Conservation (phyloP, 2,329 filamentous ascomycete genomes). For the Diaporthe destruens region DNA sequence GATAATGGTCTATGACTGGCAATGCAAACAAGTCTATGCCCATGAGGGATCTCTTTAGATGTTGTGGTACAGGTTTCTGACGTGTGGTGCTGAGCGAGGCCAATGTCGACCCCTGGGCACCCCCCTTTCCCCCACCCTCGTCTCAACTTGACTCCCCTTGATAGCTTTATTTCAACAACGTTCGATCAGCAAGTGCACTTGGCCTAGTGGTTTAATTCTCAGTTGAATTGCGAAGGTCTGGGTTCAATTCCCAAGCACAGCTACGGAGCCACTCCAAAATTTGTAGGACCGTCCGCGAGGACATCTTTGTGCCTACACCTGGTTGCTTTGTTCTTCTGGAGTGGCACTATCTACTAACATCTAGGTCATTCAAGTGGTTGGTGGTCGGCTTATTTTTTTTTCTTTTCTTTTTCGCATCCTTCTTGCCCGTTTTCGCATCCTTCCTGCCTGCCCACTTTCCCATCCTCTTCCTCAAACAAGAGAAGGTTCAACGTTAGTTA, state of each 20-base stretch:
- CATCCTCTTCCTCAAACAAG: no score
- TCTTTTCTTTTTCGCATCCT: background rate
- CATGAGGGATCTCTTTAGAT: no score
- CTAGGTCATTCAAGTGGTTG: background rate
- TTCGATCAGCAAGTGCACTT: background rate
- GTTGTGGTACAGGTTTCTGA: no score
- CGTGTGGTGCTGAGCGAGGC: background rate
- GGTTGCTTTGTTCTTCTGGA: background rate
- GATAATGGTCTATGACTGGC: no score
- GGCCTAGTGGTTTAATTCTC: background rate
- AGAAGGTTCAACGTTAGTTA: no score
- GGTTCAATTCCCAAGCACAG: background rate
- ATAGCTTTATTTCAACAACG: background rate
- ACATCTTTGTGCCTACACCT: background rate
- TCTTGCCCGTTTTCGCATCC: no score
- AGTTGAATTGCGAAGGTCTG: background rate
- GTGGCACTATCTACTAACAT: conserved; percentile 2
- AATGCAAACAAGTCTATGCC: no score
- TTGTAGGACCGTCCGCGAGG: background rate
- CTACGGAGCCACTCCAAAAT: background rate
- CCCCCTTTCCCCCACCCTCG: background rate
- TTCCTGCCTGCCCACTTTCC: no score
- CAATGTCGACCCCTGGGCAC: background rate
- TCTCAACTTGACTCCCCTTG: background rate
- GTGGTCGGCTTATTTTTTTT: background rate